Base-by-base conservation (phyloP, 257 asterid species). In the Cordia subcordata region DNA sequence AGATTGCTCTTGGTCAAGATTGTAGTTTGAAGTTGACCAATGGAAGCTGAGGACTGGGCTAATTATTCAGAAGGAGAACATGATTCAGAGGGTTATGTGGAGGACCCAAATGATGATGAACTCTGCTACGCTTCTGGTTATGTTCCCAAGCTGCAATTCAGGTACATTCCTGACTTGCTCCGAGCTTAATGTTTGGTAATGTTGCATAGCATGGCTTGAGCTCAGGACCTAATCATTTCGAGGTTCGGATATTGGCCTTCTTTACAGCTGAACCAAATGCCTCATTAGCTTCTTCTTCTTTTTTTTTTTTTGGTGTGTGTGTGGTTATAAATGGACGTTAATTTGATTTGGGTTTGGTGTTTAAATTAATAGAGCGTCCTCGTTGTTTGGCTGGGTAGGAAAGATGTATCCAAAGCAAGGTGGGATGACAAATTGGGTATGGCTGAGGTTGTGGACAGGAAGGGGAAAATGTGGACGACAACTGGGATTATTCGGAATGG, bases 391-490 rank as follows among this genome's bases (percentile, higher is more conserved):
- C 19, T 49, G 45, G 35, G 2, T 50, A 85, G 95, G 87, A 82
- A 77, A 69, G 84, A 80, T 53, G 64, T 68, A 16, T 91, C 88
- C 23, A 76, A 65, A 68, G 89, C 79, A 13, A 77, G 49, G 60
- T 91, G 96, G 98, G 80, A 76, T 21, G 83, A 78, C 57, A 81
- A 79, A 51, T 49, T 85, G 69, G 80, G 76, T 63, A 71, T 88
- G 90, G 95, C 90, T 42, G 88, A 82, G 70, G 73, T 91, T 65
- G 65, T 84, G 60, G 85, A 80, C 72, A 84, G 63, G 56, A 85
- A 70, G 80, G 96, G 98, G 18, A 75, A 72, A 70, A 58, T 84
- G 76, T 91, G 96, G 96, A 82, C 73, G 35, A 80, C 94, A 27
- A 88, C 93, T 42, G 96, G 98, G 58, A 81, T 85, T 21, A 66